Base-by-base conservation (phyloP, 805 yeast species). In the Cyberlindnera mrakii region DNA sequence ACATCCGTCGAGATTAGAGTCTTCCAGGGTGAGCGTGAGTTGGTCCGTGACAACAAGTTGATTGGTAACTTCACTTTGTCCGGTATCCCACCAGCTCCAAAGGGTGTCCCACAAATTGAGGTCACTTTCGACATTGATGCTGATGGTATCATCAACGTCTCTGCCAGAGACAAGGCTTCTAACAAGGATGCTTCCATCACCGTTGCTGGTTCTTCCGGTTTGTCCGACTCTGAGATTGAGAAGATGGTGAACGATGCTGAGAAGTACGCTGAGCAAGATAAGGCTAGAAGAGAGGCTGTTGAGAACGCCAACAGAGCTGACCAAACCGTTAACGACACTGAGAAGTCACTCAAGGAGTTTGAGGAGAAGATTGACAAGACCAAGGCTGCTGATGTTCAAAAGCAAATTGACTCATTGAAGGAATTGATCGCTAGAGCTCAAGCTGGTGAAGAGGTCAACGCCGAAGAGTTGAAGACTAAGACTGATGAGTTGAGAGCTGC, bases 11-110 rank as follows among this genome's bases (percentile, higher is more conserved):
- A 82, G 54, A 78, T 85, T 46, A 78, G 82, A 60, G 87, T 84
- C 32, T 85, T 68, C 60, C 91, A 85, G 65, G 95, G 95, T 55
- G 95, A 85, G 66, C 87, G 97, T 77, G 85, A 96, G 54, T 82
- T 82, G 75, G 88, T 96, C 44, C 85, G 83, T 77, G 98, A 91
- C 73, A 85, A 85, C 71, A 84, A 82, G 63, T 59, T 81, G 58
- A 81, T 85, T 54, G 93, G 93, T 45, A 78, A 82, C 60, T 83
- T 85, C 63, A 79, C 80, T 57, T 68, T 85, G 46, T 66, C 81
- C 20, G 84, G 85, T 50, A 84, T 85, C 35, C 88, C 90, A 42
- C 76, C 80, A 25, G 81, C 84, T 47, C 85, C 86, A 48, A 85
- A 85, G 62, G 93, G 95, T 48, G 78, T 77, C 42, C 90, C 93